A percentile compares a stretch with the other conserved stretches of the same genome.
Evolutionary conservation across 139 green algal species (phyloP).

Genomic region (Desmodesmus armatus): DNA sequence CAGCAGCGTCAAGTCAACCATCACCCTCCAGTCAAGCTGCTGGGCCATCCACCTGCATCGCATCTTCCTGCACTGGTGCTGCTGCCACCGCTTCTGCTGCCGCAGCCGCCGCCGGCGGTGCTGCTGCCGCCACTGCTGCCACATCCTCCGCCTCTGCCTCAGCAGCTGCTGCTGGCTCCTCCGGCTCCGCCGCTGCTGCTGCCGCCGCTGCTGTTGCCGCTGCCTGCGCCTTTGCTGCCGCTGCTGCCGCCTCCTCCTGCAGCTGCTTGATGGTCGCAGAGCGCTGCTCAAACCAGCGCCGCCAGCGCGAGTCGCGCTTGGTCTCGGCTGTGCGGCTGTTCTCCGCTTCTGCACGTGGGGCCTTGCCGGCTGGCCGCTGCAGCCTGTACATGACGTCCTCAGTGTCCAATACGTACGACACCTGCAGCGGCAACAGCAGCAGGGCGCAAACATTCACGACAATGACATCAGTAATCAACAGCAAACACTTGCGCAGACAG

Average conservation of each 20-base stretch:
- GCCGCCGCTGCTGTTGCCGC: neutral
- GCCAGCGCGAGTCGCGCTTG: no score
- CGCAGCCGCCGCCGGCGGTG: neutral
- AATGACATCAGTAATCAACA: no score
- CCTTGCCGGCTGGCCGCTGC: neutral
- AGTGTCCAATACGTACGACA: constrained; percentile 97
- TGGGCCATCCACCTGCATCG: no score
- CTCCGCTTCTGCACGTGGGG: neutral
- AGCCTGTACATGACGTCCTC: constrained; percentile 87
- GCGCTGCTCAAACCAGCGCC: constrained; percentile 11
- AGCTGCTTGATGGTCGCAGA: constrained; percentile 29
- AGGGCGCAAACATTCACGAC: no score
- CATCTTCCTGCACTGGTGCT: neutral
- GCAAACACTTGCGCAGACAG: no score
- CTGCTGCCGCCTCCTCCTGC: neutral
- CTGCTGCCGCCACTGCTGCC: neutral
- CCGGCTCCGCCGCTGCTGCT: neutral
- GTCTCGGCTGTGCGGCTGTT: neutral
- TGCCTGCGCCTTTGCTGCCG: neutral
- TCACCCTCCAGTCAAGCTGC: no score
- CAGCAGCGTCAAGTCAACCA: no score
- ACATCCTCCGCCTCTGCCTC: neutral
- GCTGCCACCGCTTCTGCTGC: constrained; percentile 5
- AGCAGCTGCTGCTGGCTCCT: neutral
- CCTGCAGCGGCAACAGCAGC: constrained; percentile 51